A percentile compares a stretch with the other conserved stretches of the same genome.
These are phyloP conservation scores for Aspergillus caelatus DNA, from an alignment of 2,329 filamentous ascomycete genomes.

Conservation along the genomic window DNA sequence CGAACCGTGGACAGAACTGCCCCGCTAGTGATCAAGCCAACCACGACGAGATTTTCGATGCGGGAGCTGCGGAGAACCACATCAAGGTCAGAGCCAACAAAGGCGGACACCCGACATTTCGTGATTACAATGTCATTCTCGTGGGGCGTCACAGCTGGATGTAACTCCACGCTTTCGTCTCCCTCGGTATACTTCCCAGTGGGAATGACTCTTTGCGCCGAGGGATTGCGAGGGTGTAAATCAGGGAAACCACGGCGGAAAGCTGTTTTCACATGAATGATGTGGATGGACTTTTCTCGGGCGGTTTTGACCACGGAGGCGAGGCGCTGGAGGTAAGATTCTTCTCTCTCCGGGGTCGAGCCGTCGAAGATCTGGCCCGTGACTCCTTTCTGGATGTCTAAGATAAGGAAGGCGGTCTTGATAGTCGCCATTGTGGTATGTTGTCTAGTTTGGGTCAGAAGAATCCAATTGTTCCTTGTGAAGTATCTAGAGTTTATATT, in stretches of 20 bases:
- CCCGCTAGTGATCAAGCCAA: conserved; percentile 39
- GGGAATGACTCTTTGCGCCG: conserved; percentile 19
- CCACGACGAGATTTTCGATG: conserved; percentile 34
- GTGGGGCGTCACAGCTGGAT: conserved; percentile 15
- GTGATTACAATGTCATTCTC: conserved; percentile 34
- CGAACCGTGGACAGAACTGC: conserved; percentile 43
- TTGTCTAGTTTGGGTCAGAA: background rate
- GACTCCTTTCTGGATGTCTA: background rate
- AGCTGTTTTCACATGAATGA: conserved; percentile 35
- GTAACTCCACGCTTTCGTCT: background rate
- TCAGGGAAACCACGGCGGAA: conserved; percentile 40
- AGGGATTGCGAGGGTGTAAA: conserved; percentile 27
- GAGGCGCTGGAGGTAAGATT: background rate
- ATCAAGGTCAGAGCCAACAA: conserved; percentile 39
- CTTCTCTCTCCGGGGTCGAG: background rate
- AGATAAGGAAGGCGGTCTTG: background rate
- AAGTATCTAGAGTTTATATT: too few species aligned
- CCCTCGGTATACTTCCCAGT: conserved; percentile 21
- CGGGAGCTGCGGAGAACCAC: conserved; percentile 34
- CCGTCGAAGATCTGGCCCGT: background rate
- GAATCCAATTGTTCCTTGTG: background rate
- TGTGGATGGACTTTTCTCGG: background rate
- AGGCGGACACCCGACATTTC: conserved; percentile 42
- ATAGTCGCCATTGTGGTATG: background rate
- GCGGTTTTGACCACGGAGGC: background rate